phyloP scores from a whole-genome alignment of 2,329 filamentous ascomycete genomes.

The Rachicladosporium sp. region DNA sequence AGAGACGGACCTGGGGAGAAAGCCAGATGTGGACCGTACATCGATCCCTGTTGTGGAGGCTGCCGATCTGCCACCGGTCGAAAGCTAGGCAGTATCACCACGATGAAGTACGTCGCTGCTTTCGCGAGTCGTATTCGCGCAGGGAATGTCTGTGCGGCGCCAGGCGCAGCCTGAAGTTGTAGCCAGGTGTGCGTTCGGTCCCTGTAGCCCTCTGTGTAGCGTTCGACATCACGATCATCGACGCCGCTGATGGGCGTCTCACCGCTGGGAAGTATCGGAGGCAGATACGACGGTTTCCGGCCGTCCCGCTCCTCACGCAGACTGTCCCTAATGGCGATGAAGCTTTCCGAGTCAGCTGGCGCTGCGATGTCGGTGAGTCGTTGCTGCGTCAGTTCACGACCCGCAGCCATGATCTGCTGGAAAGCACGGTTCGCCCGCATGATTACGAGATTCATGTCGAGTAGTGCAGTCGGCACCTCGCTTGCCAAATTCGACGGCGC shows the following conservation, averaged over 20 bases:
- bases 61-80: conserved; percentile 12
- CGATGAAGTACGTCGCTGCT: conserved; percentile 34
- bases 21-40: conserved; percentile 1
- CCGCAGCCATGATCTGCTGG: conserved; percentile 29
- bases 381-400: conserved; percentile 26
- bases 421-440: conserved; percentile 35
- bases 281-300: conserved; percentile 38
- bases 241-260: conserved; percentile 32
- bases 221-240: conserved; percentile 31
- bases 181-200: conserved; percentile 28
- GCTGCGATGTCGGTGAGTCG: conserved; percentile 33
- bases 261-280: conserved; percentile 34
- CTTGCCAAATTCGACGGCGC: background rate
- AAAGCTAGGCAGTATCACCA: conserved; percentile 26
- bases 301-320: conserved; percentile 35
- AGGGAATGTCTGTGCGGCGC: conserved; percentile 23
- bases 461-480: conserved; percentile 27
- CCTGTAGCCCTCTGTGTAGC: conserved; percentile 31
- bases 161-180: conserved; percentile 23
- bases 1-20: background rate
- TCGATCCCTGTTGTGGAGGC: conserved; percentile 1
- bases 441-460: conserved; percentile 36
- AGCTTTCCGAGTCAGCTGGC: conserved; percentile 27
- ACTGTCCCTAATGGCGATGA: conserved; percentile 32
- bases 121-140: conserved; percentile 29